Evolutionary conservation across 2,329 filamentous ascomycete genomes (phyloP).

Genomic region (Venturia nashicola): DNA sequence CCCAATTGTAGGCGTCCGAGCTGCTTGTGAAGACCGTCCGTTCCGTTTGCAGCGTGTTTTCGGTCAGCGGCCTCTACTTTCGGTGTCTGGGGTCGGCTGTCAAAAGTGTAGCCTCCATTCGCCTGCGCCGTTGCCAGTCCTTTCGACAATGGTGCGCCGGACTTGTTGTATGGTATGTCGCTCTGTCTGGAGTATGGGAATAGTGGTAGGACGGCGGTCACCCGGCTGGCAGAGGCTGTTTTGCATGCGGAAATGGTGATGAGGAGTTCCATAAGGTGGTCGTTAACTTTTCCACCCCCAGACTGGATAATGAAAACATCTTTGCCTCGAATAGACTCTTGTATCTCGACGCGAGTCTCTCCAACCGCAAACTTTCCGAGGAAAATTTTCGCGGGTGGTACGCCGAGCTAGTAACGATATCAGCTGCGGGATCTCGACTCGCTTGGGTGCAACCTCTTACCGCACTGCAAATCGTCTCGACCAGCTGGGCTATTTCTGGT

Average conservation of each 20-base stretch:
- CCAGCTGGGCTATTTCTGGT: slow-evolving; percentile 46
- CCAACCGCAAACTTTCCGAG: slow-evolving; percentile 89
- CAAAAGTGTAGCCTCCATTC: slow-evolving; percentile 63
- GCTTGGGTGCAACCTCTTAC: not conserved
- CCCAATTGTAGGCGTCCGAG: slow-evolving; percentile 41
- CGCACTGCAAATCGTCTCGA: slow-evolving; percentile 75
- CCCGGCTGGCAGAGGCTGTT: slow-evolving; percentile 78
- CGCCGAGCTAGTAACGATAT: slow-evolving; percentile 44
- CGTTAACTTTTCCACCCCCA: slow-evolving; percentile 84
- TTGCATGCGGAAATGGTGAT: slow-evolving; percentile 99
- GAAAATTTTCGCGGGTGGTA: slow-evolving; percentile 72
- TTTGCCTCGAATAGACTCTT: slow-evolving; percentile 92
- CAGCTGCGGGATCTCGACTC: not conserved
- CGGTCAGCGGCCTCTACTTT: slow-evolving; percentile 46
- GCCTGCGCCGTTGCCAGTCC: slow-evolving; percentile 34
- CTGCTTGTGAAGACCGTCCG: slow-evolving; percentile 57
- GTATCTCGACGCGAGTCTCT: slow-evolving; percentile 88
- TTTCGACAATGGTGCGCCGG: slow-evolving; percentile 75
- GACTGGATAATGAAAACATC: slow-evolving; percentile 99
- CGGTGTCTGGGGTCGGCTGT: slow-evolving; percentile 82
- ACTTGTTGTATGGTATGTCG: slow-evolving; percentile 93
- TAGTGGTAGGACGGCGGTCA: slow-evolving; percentile 86
- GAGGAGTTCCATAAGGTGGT: slow-evolving; percentile 89
- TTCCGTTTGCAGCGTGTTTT: slow-evolving; percentile 55
- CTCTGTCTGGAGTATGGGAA: slow-evolving; percentile 97